Percentiles rank a stretch among this genome's conserved stretches.
phyloP scores from a whole-genome alignment of 176 grass and related monocot species.

The Carex cristatella region DNA sequence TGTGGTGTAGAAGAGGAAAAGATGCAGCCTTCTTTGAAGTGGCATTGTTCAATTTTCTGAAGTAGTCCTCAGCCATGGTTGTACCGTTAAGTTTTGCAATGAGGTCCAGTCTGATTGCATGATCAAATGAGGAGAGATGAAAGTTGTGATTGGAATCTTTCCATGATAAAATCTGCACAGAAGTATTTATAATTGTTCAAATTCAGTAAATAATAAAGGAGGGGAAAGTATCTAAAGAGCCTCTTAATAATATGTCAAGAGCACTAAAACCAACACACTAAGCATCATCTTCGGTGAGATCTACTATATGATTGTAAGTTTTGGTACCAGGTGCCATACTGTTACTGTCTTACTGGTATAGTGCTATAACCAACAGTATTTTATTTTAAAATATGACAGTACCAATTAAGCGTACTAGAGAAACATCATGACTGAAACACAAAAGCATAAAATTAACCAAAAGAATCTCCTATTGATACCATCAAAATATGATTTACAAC shows the following conservation, averaged over 20 bases:
- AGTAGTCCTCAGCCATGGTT: constrained; percentile 63
- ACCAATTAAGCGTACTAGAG: not conserved
- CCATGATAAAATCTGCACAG: constrained; percentile 73
- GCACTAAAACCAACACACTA: not conserved
- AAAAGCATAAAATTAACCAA: not conserved
- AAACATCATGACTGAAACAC: not conserved
- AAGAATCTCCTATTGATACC: not conserved
- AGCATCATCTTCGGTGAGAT: not conserved
- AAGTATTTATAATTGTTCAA: not conserved
- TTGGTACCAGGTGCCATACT: not conserved
- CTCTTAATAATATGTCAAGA: not conserved
- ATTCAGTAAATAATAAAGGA: not conserved
- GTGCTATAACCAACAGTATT: not conserved
- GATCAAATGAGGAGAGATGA: constrained; percentile 47
- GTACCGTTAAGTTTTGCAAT: constrained; percentile 44
- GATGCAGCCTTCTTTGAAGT: constrained; percentile 62
- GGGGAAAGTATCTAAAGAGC: not conserved
- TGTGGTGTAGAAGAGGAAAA: constrained; percentile 61
- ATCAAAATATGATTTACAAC: not conserved
- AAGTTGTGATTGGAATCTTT: constrained; percentile 41
- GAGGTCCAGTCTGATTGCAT: constrained; percentile 51
- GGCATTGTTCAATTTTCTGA: constrained; percentile 34
- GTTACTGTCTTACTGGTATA: not conserved
- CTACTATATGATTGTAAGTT: not conserved
- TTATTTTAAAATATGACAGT: not conserved